Percentiles rank a stretch among this genome's conserved stretches.
These are phyloP conservation scores for Pleurotus pulmonarius DNA, from an alignment of 768 basidiomycete genomes.

Conservation along the genomic window DNA sequence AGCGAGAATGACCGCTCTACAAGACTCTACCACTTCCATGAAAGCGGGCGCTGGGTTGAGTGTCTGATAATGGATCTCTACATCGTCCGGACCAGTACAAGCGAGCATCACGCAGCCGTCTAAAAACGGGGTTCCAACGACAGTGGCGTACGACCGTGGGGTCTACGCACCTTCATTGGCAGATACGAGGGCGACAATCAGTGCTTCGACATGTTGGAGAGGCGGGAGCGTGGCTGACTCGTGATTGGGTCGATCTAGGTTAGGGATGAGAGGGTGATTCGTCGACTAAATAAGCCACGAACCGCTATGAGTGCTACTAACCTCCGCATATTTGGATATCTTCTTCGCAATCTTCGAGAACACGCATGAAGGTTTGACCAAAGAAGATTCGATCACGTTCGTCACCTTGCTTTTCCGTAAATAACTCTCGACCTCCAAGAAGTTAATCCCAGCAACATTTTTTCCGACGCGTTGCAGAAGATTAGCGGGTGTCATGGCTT, in stretches of 20 bases:
- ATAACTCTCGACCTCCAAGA: constrained; percentile 80
- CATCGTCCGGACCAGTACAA: constrained; percentile 35
- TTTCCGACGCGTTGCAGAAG: constrained; percentile 64
- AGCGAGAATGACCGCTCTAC: constrained; percentile 84
- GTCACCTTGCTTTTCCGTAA: constrained; percentile 78
- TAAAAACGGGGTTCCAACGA: constrained; percentile 20
- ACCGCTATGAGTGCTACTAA: not conserved
- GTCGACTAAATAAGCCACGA: not conserved
- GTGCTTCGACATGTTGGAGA: constrained; percentile 75
- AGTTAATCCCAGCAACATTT: constrained; percentile 71
- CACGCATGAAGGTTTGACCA: too few species aligned
- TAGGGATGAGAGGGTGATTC: too few species aligned
- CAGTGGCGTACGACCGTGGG: not conserved
- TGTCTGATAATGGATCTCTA: constrained; percentile 85
- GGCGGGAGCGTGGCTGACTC: constrained; percentile 52
- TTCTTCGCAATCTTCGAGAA: constrained; percentile 60
- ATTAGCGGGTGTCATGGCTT: constrained; percentile 67
- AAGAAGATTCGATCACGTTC: constrained; percentile 7
- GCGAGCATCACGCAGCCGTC: constrained; percentile 77
- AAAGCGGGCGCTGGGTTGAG: constrained; percentile 91
- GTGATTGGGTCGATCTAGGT: constrained; percentile 14
- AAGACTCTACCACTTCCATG: constrained; percentile 74
- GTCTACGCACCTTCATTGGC: constrained; percentile 59
- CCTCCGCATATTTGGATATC: constrained; percentile 82
- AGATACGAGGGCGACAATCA: constrained; percentile 73